Base-by-base conservation (phyloP, 306 rosid species). In the Albizia julibrissin region DNA sequence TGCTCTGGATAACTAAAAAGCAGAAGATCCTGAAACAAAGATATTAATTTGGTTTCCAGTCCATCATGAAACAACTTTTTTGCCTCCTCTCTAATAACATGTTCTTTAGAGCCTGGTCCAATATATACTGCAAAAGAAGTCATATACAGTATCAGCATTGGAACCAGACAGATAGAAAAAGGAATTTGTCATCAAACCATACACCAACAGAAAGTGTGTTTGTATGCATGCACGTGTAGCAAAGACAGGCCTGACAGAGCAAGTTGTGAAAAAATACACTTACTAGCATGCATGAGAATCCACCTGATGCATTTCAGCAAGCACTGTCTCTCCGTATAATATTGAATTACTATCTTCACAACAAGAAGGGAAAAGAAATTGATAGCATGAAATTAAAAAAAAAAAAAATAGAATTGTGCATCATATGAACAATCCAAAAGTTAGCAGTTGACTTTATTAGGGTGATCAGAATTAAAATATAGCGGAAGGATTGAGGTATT, bases 241-340 rank as follows among this genome's bases (percentile, higher is more conserved):
- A 71, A 68, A 73, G 34, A 78, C 40, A 78, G 19, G 79, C 70
- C 11, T 81, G 71, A 69, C 29, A 66, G 52, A 67, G 52, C 52
- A 82, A 71, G 72, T 22, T 72, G 40, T 72, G 65, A 61, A 72
- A 72, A 82, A 21, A 80, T 73, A 67, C 40, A 89, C 99, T 91
- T 90, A 95, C 99, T 78, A 79, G 97, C 91, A 73, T 90, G 94
- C 90, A 91, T 79, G 83, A 95, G 89, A 82, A 95, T 88, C 82
- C 89, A 87, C 83, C 97, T 89, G 76, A 92, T 87, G 87, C 99
- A 95, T 76, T 95, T 95, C 84, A 95, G 92, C 89, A 95, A 82
- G 92, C 97, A 95, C 77, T 95, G 99, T 5, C 99, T 88, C 87
- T 95, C 99, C 85, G 84, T 88, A 84, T 93, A 91, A 87, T 93